Evolutionary conservation across 1,139 yeast genomes (phyloP).

Genomic region (Nakaseomyces glabratus): DNA sequence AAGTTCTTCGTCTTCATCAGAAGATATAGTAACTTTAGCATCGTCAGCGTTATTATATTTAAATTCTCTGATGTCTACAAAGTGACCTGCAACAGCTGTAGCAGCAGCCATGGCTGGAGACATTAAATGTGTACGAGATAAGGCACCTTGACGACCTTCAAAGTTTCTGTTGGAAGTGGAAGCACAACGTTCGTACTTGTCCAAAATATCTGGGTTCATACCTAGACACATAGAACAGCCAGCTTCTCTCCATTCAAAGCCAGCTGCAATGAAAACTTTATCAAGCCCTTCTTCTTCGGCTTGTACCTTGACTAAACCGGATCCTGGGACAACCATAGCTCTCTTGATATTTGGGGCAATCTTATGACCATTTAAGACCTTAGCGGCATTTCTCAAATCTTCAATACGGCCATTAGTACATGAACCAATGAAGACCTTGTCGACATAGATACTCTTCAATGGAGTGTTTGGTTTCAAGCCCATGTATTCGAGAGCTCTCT

Average conservation of each 20-base stretch:
- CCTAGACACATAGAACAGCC: slow-evolving; percentile 99
- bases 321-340: slow-evolving; percentile 93
- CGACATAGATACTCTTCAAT: slow-evolving; percentile 60
- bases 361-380: slow-evolving; percentile 82
- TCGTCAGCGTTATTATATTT: slow-evolving; percentile 51
- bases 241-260: slow-evolving; percentile 98
- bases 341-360: slow-evolving; percentile 73
- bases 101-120: slow-evolving; percentile 99
- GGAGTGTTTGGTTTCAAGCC: slow-evolving; percentile 82
- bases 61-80: slow-evolving; percentile 81
- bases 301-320: slow-evolving; percentile 85
- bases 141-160: slow-evolving; percentile 98
- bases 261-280: slow-evolving; percentile 82
- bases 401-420: slow-evolving; percentile 97
- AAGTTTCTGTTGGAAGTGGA: slow-evolving; percentile 97
- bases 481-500: slow-evolving; percentile 85
- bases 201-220: slow-evolving; percentile 95
- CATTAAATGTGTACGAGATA: slow-evolving; percentile 93
- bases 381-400: slow-evolving; percentile 92
- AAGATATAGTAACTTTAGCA: slow-evolving; percentile 52
- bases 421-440: slow-evolving; percentile 94
- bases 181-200: slow-evolving; percentile 95
- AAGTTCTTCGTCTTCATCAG: slow-evolving; percentile 46
- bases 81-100: slow-evolving; percentile 87
- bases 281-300: slow-evolving; percentile 95